These are phyloP conservation scores for Alternaria rosae DNA, from an alignment of 2,329 filamentous ascomycete species.

Conservation along the genomic window DNA sequence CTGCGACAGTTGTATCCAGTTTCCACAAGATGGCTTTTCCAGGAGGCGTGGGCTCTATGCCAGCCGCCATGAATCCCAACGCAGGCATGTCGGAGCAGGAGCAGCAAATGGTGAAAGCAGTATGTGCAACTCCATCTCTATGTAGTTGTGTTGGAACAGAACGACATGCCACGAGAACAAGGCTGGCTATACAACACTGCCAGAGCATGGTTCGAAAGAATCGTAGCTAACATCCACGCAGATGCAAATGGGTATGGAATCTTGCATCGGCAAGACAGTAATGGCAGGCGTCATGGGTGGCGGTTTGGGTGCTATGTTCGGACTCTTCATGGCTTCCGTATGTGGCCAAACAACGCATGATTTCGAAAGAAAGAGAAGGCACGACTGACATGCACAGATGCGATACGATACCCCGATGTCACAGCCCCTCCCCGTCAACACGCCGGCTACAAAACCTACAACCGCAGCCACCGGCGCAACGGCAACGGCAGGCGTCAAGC, in stretches of 20 bases:
- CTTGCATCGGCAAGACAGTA: conserved; percentile 85
- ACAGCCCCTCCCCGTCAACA: conserved; percentile 45
- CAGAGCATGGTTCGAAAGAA: not conserved
- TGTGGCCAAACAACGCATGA: conserved; percentile 44
- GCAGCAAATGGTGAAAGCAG: conserved; percentile 58
- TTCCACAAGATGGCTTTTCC: conserved; percentile 41
- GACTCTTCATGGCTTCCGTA: conserved; percentile 97
- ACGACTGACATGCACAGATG: conserved; percentile 68
- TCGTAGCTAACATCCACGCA: conserved; percentile 48
- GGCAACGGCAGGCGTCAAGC: conserved; percentile 11
- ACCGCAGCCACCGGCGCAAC: conserved; percentile 53
- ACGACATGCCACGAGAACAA: not conserved
- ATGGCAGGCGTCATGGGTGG: conserved; percentile 95
- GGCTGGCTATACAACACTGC: not conserved
- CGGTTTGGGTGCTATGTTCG: conserved; percentile 90
- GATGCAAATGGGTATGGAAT: conserved; percentile 89
- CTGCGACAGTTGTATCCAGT: not conserved
- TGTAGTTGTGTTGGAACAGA: not conserved
- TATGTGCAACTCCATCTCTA: conserved; percentile 24
- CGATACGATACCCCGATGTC: conserved; percentile 93
- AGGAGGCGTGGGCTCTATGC: conserved; percentile 32
- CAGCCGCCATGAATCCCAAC: conserved; percentile 41
- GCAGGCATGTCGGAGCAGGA: conserved; percentile 55
- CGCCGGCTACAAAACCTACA: conserved; percentile 26
- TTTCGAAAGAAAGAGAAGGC: not conserved